These are phyloP conservation scores for Candida oleophila DNA, from an alignment of 805 yeast genomes.

Conservation along the genomic window DNA sequence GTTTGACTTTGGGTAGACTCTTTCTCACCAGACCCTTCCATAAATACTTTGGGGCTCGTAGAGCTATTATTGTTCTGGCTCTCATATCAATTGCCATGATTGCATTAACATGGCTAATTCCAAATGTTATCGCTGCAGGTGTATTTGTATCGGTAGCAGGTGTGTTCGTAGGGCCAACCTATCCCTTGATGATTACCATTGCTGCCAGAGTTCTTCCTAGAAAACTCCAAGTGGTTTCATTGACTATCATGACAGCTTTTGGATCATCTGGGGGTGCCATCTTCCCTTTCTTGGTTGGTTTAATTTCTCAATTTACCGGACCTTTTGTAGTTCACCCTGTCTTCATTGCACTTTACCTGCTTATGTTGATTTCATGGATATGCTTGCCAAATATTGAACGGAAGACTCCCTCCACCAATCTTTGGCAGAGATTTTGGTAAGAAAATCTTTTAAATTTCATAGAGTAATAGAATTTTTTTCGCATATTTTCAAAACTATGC, in stretches of 20 bases:
- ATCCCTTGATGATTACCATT: constrained; percentile 50
- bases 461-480: not conserved
- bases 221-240: constrained; percentile 48
- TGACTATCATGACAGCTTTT: constrained; percentile 54
- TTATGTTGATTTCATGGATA: constrained; percentile 11
- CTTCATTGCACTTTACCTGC: constrained; percentile 34
- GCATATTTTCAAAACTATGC: too few relatives aligned
- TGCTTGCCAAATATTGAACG: constrained; percentile 6
- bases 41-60: constrained; percentile 40
- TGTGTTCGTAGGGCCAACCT: constrained; percentile 64
- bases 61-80: constrained; percentile 39
- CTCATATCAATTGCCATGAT: constrained; percentile 36
- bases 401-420: not conserved
- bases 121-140: constrained; percentile 45
- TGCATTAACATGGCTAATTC: constrained; percentile 41
- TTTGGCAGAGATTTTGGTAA: constrained; percentile 1
- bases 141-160: constrained; percentile 52
- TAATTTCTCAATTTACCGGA: constrained; percentile 45
- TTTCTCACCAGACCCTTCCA: constrained; percentile 43
- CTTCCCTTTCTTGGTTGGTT: constrained; percentile 56
- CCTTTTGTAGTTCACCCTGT: constrained; percentile 52
- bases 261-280: constrained; percentile 61
- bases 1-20: constrained; percentile 64
- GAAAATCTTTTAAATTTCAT: not conserved
- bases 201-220: constrained; percentile 47